Evolutionary conservation across 345 rosid species (phyloP), one percentile per base, ranked within the genome.

Genomic region (Moricandia moricandioides): DNA sequence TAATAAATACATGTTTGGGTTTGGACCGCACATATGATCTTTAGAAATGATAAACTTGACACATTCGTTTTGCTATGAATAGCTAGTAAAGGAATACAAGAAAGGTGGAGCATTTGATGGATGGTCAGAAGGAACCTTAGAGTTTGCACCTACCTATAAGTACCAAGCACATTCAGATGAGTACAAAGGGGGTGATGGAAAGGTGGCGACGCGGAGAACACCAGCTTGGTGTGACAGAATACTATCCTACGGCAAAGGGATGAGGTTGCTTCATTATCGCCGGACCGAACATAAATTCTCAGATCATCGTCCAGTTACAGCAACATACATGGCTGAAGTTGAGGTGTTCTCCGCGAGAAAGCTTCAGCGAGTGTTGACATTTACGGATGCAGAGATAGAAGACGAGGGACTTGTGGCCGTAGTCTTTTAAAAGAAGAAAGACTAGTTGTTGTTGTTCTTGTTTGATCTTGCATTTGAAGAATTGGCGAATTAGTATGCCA

Each of bases 141-240:
- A 71, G 43, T 92, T 95, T 78, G 81, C 97, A 27, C 99, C 99
- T 6, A 95, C 99, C 7, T 95, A 95, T 66, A 95, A 95, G 81
- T 95, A 95, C 67, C 97, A 92, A 82, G 37, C 82, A 6, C 82
- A 95, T 75, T 90, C 99, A 17, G 90, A 86, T 24, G 88, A 83
- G 69, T 95, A 95, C 81, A 78, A 35, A 0, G 92, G 87, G 27
- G 86, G 78, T 65, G 87, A 94, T 85, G 87, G 91, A 70, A 91
- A 83, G 82, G 80, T 43, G 79, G 83, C 47, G 78, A 83, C 71
- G 4, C 78, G 89, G 72, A 92, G 99, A 45, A 85, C 79, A 65
- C 99, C 99, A 69, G 88, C 99, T 68, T 95, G 99, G 99, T 91
- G 97, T 69, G 99, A 95, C 35, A 91, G 99, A 71, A 83, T 95